Conservation (phyloP, 441 rosid species). For the Adansonia grandidieri region DNA sequence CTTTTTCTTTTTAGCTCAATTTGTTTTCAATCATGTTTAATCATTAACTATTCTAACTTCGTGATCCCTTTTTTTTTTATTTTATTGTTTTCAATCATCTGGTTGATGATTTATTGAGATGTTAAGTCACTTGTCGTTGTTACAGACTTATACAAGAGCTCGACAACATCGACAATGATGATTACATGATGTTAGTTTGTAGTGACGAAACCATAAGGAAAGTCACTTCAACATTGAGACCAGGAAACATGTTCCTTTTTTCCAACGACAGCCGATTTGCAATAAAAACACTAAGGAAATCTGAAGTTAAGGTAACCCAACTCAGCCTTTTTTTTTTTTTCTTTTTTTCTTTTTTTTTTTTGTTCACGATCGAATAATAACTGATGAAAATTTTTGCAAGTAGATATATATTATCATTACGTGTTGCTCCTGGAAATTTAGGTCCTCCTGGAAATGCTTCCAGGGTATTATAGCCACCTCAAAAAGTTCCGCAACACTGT, state of each 20-base stretch:
- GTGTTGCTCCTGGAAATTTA: constrained; percentile 15
- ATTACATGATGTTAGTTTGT: constrained; percentile 50
- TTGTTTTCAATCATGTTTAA: neutral
- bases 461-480: constrained; percentile 46
- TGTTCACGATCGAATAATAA: neutral
- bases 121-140: neutral
- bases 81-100: neutral
- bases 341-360: neutral
- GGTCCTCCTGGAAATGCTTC: constrained; percentile 51
- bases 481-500: constrained; percentile 38
- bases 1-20: neutral
- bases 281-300: constrained; percentile 52
- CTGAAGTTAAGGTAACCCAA: constrained; percentile 53
- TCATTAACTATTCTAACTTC: neutral
- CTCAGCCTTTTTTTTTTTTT: neutral
- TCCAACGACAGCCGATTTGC: constrained; percentile 46
- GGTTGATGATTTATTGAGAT: neutral
- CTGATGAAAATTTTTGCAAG: neutral
- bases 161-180: constrained; percentile 43
- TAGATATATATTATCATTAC: too few species aligned
- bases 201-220: constrained; percentile 46
- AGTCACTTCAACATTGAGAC: constrained; percentile 42
- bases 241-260: constrained; percentile 41
- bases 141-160: constrained; percentile 49
- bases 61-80: neutral